Evolutionary conservation across 2,329 filamentous ascomycete genomes (phyloP).

Genomic region (Tolypocladium capitatum): DNA sequence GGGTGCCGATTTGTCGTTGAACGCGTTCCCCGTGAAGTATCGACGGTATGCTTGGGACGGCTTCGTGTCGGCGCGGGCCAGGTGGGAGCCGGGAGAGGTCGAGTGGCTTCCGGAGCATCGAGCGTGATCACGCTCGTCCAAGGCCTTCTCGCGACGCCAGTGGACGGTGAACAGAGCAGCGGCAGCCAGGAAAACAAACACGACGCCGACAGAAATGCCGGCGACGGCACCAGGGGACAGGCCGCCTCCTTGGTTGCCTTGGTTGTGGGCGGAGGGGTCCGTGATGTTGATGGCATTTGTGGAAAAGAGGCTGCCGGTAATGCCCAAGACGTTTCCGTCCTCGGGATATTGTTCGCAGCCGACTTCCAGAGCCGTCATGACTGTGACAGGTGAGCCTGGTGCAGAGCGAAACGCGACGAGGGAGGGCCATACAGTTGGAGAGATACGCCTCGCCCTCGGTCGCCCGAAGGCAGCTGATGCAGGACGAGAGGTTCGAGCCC

Average conservation of each 20-base stretch:
- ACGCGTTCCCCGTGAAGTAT: constrained; percentile 8
- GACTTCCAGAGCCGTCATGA: constrained; percentile 32
- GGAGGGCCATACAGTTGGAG: constrained; percentile 31
- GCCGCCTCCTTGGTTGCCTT: constrained; percentile 10
- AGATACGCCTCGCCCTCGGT: constrained; percentile 28
- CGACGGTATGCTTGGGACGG: constrained; percentile 10
- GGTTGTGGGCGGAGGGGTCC: constrained; percentile 13
- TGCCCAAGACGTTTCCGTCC: constrained; percentile 21
- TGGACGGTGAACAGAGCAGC: constrained; percentile 33
- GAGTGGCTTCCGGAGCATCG: constrained; percentile 4
- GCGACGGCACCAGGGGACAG: constrained; percentile 37
- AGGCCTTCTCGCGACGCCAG: constrained; percentile 28
- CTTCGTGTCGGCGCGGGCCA: constrained; percentile 12
- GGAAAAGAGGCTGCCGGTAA: constrained; percentile 31
- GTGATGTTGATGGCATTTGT: constrained; percentile 25
- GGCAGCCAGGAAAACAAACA: constrained; percentile 27
- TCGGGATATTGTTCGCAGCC: constrained; percentile 32
- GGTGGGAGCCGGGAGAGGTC: constrained; percentile 9
- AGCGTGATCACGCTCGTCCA: constrained; percentile 8
- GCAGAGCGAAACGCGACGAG: constrained; percentile 5
- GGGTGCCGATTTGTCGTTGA: constrained; percentile 10
- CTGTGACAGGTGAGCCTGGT: constrained; percentile 14
- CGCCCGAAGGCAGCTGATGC: constrained; percentile 29
- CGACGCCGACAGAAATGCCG: constrained; percentile 36
- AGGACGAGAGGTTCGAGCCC: constrained; percentile 18